Conservation (phyloP, 106 monocot species). For the Dioscorea alata region DNA sequence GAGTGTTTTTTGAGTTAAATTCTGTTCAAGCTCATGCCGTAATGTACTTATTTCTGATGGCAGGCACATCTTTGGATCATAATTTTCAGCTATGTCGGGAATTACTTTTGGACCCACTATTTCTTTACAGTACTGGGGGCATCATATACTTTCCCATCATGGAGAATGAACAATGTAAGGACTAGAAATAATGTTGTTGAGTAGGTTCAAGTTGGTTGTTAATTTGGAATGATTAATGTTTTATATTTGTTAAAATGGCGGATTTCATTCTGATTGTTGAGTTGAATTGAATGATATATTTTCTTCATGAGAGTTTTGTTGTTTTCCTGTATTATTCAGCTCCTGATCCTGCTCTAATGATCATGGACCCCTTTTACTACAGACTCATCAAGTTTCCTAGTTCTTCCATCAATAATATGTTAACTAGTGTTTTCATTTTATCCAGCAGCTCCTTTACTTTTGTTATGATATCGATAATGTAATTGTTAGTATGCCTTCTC, state of each 20-base stretch:
- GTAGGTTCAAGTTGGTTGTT: background rate
- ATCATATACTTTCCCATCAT: conserved; percentile 97
- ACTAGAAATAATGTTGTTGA: background rate
- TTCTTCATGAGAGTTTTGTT: background rate
- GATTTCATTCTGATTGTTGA: too few relatives aligned
- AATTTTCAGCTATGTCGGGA: conserved; percentile 96
- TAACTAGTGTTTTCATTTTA: too few relatives aligned
- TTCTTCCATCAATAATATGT: too few relatives aligned
- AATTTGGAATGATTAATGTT: too few relatives aligned
- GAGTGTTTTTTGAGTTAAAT: background rate
- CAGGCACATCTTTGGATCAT: conserved; percentile 98
- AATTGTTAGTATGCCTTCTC: too few relatives aligned
- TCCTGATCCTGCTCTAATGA: too few relatives aligned
- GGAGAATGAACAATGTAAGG: conserved; percentile 96
- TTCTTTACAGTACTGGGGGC: conserved; percentile 97
- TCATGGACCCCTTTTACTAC: too few relatives aligned
- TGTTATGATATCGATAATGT: too few relatives aligned
- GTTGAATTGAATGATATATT: too few relatives aligned
- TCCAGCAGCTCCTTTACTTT: too few relatives aligned
- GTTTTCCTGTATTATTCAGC: background rate
- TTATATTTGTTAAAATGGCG: too few relatives aligned
- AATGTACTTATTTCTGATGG: conserved; percentile 8
- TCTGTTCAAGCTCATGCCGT: background rate
- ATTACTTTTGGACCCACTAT: conserved; percentile 99
- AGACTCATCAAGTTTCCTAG: too few relatives aligned